A percentile compares a stretch with the other conserved stretches of the same genome.
phyloP scores from a whole-genome alignment of 371 early-diverging fungal genomes.

The Mucor mucedo region DNA sequence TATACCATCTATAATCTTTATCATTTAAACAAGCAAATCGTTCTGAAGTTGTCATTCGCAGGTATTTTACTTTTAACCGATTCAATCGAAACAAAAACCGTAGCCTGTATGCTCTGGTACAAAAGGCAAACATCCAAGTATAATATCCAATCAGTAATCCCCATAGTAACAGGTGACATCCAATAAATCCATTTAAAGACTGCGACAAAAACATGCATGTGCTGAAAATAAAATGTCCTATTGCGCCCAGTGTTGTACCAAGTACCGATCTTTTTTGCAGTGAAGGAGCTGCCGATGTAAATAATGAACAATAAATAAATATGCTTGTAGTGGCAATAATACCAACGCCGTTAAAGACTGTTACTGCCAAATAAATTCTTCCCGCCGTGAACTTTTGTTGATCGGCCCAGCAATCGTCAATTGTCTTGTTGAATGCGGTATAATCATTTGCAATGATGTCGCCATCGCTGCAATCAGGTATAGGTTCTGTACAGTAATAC shows the following conservation, averaged over 20 bases:
- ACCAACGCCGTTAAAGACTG: conserved; percentile 8
- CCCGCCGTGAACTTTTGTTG: conserved; percentile 1
- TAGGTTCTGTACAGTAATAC: not conserved
- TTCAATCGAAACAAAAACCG: conserved; percentile 36
- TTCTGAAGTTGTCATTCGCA: conserved; percentile 20
- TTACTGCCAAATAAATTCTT: conserved; percentile 12
- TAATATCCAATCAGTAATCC: conserved; percentile 38
- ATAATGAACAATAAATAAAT: conserved; percentile 1
- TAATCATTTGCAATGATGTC: not conserved
- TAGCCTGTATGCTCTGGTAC: conserved; percentile 36
- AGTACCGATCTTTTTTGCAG: conserved; percentile 34
- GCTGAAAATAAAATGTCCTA: conserved; percentile 43
- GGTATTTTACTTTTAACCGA: conserved; percentile 29
- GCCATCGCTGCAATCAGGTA: conserved; percentile 16
- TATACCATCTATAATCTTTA: conserved; percentile 35
- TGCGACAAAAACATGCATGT: conserved; percentile 29
- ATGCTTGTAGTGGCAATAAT: conserved; percentile 15
- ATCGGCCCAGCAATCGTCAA: conserved; percentile 3
- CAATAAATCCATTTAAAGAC: conserved; percentile 7
- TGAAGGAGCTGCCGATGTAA: conserved; percentile 10
- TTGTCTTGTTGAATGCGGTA: not conserved
- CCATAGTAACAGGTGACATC: conserved; percentile 39
- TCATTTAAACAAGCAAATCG: conserved; percentile 17
- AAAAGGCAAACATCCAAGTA: conserved; percentile 44
- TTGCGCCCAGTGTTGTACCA: conserved; percentile 35